Base-by-base conservation (phyloP, 345 rosid species). In the Trapa bicornis region DNA sequence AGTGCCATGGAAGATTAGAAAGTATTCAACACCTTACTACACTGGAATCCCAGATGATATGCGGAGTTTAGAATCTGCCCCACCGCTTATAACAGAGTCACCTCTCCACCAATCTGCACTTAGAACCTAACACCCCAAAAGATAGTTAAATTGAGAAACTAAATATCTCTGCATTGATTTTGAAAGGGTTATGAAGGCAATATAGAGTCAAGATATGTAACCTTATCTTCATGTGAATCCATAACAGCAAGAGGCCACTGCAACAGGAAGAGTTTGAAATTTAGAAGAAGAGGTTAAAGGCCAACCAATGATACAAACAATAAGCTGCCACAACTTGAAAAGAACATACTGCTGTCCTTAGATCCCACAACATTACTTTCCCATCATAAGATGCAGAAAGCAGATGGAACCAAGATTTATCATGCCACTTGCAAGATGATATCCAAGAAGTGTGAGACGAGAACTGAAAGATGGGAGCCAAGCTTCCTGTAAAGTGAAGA, bases 81-180 rank as follows among this genome's bases (percentile, higher is more conserved):
- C 99, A 50, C 99, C 99, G 65, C 99, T 91, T 74, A 88, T 65
- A 42, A 91, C 83, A 36, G 81, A 69, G 71, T 95, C 87, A 53
- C 83, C 83, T 78, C 78, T 95, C 99, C 99, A 95, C 99, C 99
- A 95, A 80, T 86, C 99, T 9, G 91, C 91, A 74, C 89, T 81
- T 47, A 89, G 77, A n/a, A 95, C 98, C 97, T 94, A 22, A 70
- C 64, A 33, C 53, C 53, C 35, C 71, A 37, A 47, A 5, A 4
- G 38, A 66, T 2, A 57, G 22, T 36, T 36, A 2, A 6, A 37
- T 35, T 22, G 16, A 52, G 17, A 50, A 4, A 45, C 6, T 57
- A 37, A 9, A 22, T 7, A 17, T 43, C 58, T 61, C 32, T 17
- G 37, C 33, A 3, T n/a, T 41, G n/a, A 57, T 45, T 45, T 37